Base-by-base conservation (phyloP, 371 early-diverging fungal species). In the Mortierella polycephala region DNA sequence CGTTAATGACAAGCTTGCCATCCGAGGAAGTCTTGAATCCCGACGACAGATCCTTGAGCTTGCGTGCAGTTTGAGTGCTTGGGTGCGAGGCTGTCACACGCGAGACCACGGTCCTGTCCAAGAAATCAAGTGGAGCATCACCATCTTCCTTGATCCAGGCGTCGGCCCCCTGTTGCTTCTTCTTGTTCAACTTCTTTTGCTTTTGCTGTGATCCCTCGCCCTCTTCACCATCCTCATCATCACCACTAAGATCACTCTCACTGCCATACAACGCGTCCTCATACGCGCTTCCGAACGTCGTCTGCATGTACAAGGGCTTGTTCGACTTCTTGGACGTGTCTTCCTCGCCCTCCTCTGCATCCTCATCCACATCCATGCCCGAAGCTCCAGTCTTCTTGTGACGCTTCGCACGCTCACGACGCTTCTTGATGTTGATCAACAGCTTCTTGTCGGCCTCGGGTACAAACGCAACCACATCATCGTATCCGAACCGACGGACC, bases 381-480 rank as follows among this genome's bases (percentile, higher is more conserved):
- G 68, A 62, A 12, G 49, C 61, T 9, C 72, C 65, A 23, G 55
- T 72, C 40, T 82, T 76, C 42, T 87, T 87, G 86, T 92, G 94
- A 64, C 93, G 90, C 90, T 97, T 94, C 55, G 93, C 87, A 56
- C 96, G 88, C 79, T 96, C 90, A 62, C 94, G 90, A 58, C 96
- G 90, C 84, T 97, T 97, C 64, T 93, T 90, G 83, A 99, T 98
- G 79, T 98, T 99, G 69, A 84, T 66, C 61, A 99, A 85, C 41
- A 98, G 85, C 85, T 95, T 96, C 79, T 86, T 83, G 83, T 98
- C 96, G 45, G 90, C 91, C 69, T 95, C 95, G 11, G 99, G 98
- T 7, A 95, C 89, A 56, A 90, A 83, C n/a, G 85, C 85, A 59
- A 90, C 91, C 14, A 98, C 84, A 7, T 85, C 83, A 7, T 96